A percentile compares a stretch with the other conserved stretches of the same genome.
These are phyloP conservation scores for Medicago ruthenica DNA, from an alignment of 306 rosid species.

Conservation along the genomic window DNA sequence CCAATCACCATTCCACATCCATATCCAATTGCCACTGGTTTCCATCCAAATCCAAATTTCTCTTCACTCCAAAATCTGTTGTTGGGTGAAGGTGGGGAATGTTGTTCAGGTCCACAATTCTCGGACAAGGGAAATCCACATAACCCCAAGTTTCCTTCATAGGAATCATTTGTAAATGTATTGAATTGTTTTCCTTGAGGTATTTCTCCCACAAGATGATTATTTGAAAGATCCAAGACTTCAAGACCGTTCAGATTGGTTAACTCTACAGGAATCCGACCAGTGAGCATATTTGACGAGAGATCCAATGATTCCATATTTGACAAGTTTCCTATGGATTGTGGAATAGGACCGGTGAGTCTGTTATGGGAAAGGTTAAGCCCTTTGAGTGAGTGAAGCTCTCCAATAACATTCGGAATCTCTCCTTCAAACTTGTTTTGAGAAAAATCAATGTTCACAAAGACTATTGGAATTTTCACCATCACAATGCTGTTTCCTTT, in stretches of 20 bases:
- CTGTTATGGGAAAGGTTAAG: background rate
- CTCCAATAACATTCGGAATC: background rate
- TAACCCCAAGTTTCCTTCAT: constrained; percentile 42
- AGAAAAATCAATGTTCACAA: background rate
- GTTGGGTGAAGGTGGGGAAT: background rate
- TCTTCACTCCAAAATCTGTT: background rate
- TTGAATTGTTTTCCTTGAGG: no score
- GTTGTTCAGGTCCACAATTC: background rate
- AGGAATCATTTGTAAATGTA: no score
- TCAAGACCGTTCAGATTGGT: constrained; percentile 21
- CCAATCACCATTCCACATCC: constrained; percentile 49
- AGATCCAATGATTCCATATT: background rate
- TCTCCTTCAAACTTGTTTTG: background rate
- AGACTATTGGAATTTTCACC: background rate
- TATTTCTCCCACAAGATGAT: constrained; percentile 40
- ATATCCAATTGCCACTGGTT: constrained; percentile 44
- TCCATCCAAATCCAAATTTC: constrained; percentile 45
- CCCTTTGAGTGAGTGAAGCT: background rate
- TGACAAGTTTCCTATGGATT: background rate
- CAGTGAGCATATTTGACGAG: constrained; percentile 26
- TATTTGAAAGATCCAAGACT: constrained; percentile 38
- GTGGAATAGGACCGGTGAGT: background rate
- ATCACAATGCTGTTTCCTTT: constrained; percentile 17
- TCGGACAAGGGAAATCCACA: constrained; percentile 47
- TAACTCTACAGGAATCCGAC: constrained; percentile 44